Base-by-base conservation (phyloP, 2,329 filamentous ascomycete species). In the Amauroascus niger region DNA sequence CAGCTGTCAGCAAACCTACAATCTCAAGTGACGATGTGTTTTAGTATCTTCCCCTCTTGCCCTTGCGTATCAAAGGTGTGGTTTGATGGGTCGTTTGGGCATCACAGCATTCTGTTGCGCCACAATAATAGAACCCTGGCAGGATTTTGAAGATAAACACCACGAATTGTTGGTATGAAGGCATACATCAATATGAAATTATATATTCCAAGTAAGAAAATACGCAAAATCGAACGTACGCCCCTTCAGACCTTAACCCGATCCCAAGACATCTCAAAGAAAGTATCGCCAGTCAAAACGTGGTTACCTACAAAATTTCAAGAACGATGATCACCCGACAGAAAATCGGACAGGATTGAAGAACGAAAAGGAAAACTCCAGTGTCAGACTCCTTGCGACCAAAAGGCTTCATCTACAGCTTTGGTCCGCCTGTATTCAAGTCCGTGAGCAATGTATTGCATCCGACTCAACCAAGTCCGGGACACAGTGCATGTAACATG, bases 401-500 rank as follows among this genome's bases (percentile, higher is more conserved):
- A 30, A 30, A 30, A 30, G 26, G 4, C 26, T 9, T 30, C 26
- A 30, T 5, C 26, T 30, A 30, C 5, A 30, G 26, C 26, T 9
- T 30, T n/a, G n/a, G n/a, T n/a, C n/a, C n/a, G n/a, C n/a, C n/a
- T n/a, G n/a, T n/a, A n/a, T n/a, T n/a, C n/a, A n/a, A n/a, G n/a
- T n/a, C n/a, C n/a, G n/a, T n/a, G n/a, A n/a, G n/a, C n/a, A n/a
- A n/a, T n/a, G n/a, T n/a, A 30, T 30, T 26, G 30, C 22, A 52
- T 26, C 37, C 51, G 45, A 53, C 43, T 53, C 51, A 7, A 53
- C 35, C 44, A 24, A 43, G 7, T 6, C 44, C 41, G 45, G 51
- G 51, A 53, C 51, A 53, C 51, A 35, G 35, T 53, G 40, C 51
- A 53, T 24, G 5, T 13, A 26, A 43, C 3, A 49, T 48, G 51